A percentile compares a stretch with the other conserved stretches of the same genome.
These are phyloP conservation scores for Phaeotremella skinneri DNA, from an alignment of 768 basidiomycete species.

Conservation along the genomic window DNA sequence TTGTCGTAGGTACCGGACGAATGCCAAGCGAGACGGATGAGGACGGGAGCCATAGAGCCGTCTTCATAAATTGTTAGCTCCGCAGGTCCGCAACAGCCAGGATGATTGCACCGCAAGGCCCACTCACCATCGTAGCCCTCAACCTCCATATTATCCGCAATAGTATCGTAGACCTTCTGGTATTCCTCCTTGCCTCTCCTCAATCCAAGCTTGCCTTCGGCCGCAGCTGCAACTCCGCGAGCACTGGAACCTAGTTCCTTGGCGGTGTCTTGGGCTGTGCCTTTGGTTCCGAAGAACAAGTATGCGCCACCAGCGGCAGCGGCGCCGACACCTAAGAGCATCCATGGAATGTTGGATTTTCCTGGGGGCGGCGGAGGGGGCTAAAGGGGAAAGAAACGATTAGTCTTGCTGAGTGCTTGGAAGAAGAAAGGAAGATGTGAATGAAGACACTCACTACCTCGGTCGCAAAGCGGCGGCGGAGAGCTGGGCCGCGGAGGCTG, in stretches of 20 bases:
- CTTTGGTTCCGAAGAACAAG: slow-evolving; percentile 59
- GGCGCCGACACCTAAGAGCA: slow-evolving; percentile 63
- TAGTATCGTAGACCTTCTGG: slow-evolving; percentile 91
- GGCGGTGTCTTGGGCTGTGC: slow-evolving; percentile 58
- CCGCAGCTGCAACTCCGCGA: slow-evolving; percentile 63
- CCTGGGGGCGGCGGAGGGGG: slow-evolving; percentile 43
- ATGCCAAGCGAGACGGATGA: slow-evolving; percentile 92
- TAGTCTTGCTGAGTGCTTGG: neutral
- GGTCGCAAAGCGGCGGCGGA: slow-evolving; percentile 34
- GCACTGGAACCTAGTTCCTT: slow-evolving; percentile 63
- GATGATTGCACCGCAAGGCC: neutral
- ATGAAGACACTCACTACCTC: slow-evolving; percentile 29
- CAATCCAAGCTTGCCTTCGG: slow-evolving; percentile 59
- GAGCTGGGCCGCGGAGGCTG: slow-evolving; percentile 18
- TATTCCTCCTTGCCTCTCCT: slow-evolving; percentile 79
- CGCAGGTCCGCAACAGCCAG: neutral
- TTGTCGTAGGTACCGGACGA: slow-evolving; percentile 84
- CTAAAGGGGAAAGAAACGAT: slow-evolving; percentile 10
- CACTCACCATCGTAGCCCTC: slow-evolving; percentile 79
- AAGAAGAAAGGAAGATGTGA: neutral
- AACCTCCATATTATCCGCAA: slow-evolving; percentile 69
- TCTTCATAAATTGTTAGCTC: slow-evolving; percentile 25
- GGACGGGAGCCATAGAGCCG: slow-evolving; percentile 63
- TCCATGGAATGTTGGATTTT: slow-evolving; percentile 51
- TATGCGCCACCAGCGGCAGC: slow-evolving; percentile 64